Base-by-base conservation (phyloP, 129 eudicot species). In the Pittosporum tobira region DNA sequence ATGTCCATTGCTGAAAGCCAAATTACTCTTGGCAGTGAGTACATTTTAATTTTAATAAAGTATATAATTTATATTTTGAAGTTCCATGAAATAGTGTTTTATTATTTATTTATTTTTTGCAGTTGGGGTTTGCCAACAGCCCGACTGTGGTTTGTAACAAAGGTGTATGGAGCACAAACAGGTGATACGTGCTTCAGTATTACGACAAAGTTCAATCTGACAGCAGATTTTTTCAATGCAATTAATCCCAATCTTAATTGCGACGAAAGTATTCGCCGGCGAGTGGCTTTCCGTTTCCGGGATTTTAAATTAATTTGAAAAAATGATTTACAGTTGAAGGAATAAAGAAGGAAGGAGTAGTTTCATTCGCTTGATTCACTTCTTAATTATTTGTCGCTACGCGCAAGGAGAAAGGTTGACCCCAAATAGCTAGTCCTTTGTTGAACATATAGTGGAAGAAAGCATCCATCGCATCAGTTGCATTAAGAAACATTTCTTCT, bases 401-500 rank as follows among this genome's bases (percentile, higher is more conserved):
- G n/a, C n/a, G n/a, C n/a, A n/a, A n/a, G n/a, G n/a, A n/a, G n/a
- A n/a, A n/a, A n/a, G n/a, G n/a, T n/a, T n/a, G n/a, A n/a, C n/a
- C n/a, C n/a, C n/a, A n/a, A n/a, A n/a, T n/a, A n/a, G n/a, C n/a
- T 29, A 61, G 54, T 16, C 66, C 83, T 5, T 65, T 30, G 3
- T 24, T 50, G 64, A 83, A n/a, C n/a, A 83, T 56, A 83, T 70
- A 6, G 64, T 44, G 23, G 71, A n/a, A 72, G 46, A 79, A 79
- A 12, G 65, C 75, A 29, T 75, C 76, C 82, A 79, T 70, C 34
- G 55, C 20, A 29, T 73, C 74, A 49, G 52, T 72, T 14, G 86
- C 81, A 0, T 31, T 27, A 11, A 67, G 23, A 49, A 73, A 79
- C 5, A 87, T 81, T 1, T 73, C 73, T 48, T 73, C 70, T 4